A percentile compares a stretch with the other conserved stretches of the same genome.
Evolutionary conservation across 1,284 basidiomycete species (phyloP).

Genomic region (Malassezia cuniculi): DNA sequence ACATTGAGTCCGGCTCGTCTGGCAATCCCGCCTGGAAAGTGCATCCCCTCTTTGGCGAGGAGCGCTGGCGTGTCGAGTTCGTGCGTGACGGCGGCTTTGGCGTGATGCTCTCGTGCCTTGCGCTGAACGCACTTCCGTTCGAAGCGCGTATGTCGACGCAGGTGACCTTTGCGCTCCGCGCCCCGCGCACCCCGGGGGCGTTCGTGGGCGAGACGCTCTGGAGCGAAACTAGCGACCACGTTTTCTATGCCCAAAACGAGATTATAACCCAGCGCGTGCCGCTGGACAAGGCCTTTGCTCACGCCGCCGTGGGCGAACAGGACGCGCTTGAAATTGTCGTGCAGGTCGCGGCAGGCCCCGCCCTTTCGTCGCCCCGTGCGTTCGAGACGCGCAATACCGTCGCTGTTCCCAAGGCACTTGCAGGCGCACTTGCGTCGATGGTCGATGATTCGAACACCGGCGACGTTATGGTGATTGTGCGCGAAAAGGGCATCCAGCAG

Average conservation of each 20-base stretch:
- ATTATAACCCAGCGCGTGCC: conserved; percentile 3
- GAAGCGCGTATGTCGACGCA: conserved; percentile 7
- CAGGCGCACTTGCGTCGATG: conserved; percentile 23
- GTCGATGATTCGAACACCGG: conserved; percentile 37
- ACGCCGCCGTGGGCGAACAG: conserved; percentile 1
- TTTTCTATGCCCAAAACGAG: conserved; percentile 6
- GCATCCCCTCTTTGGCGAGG: conserved; percentile 37
- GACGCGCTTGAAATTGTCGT: conserved; percentile 29
- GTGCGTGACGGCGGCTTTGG: conserved; percentile 10
- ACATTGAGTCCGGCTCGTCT: conserved; percentile 25
- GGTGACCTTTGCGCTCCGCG: conserved; percentile 10
- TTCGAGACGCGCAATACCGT: conserved; percentile 25
- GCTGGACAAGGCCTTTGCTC: neutral
- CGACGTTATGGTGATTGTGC: conserved; percentile 35
- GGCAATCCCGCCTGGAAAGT: conserved; percentile 37
- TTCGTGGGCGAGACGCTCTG: conserved; percentile 4
- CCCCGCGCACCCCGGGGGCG: conserved; percentile 3
- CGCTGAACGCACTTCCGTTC: conserved; percentile 6
- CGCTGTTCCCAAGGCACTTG: conserved; percentile 22
- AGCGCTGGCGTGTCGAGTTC: conserved; percentile 41
- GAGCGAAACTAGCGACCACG: conserved; percentile 10
- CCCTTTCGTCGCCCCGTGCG: conserved; percentile 17
- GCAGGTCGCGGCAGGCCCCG: conserved; percentile 29
- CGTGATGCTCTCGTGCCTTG: conserved; percentile 6
- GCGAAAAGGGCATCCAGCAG: conserved; percentile 29